phyloP scores from a whole-genome alignment of 1,139 yeast genomes.

The Insectozyma bohioensis region DNA sequence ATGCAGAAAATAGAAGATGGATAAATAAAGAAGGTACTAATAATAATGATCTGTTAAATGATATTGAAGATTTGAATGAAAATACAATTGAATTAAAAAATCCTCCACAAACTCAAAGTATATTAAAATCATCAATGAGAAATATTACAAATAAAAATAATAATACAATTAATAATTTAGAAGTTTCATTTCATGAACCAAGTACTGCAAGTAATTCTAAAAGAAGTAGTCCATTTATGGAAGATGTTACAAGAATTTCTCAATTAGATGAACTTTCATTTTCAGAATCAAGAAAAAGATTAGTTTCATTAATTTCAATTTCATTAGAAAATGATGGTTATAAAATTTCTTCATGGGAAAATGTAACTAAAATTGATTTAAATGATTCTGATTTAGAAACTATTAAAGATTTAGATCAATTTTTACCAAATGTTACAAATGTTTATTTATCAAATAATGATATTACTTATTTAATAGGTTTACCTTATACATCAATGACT shows the following conservation, averaged over 20 bases:
- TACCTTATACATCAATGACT: slow-evolving; percentile 39
- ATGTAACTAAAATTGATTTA: slow-evolving; percentile 37
- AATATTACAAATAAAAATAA: too few species aligned
- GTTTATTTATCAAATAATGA: slow-evolving; percentile 43
- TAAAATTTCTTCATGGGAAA: slow-evolving; percentile 46
- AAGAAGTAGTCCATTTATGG: slow-evolving; percentile 17
- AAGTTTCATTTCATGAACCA: slow-evolving; percentile 44
- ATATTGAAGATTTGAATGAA: slow-evolving; percentile 44
- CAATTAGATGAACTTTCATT: slow-evolving; percentile 50
- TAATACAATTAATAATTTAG: slow-evolving; percentile 32
- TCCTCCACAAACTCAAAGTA: too few species aligned
- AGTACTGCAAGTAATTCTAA: slow-evolving; percentile 4
- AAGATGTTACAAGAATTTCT: slow-evolving; percentile 42
- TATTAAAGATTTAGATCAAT: slow-evolving; percentile 43
- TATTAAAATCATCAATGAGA: too few species aligned
- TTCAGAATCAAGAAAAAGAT: slow-evolving; percentile 43
- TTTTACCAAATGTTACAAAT: slow-evolving; percentile 43
- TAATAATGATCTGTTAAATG: slow-evolving; percentile 41
- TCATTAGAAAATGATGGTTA: slow-evolving; percentile 24
- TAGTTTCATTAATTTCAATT: slow-evolving; percentile 52
- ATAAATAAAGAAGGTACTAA: slow-evolving; percentile 29
- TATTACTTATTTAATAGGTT: slow-evolving; percentile 47
- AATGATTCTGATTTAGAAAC: slow-evolving; percentile 32
- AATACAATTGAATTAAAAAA: too few species aligned
- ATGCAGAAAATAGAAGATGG: slow-evolving; percentile 39